These are phyloP conservation scores for Santalum album DNA, from an alignment of 164 flowering plant genomes.

Conservation along the genomic window DNA sequence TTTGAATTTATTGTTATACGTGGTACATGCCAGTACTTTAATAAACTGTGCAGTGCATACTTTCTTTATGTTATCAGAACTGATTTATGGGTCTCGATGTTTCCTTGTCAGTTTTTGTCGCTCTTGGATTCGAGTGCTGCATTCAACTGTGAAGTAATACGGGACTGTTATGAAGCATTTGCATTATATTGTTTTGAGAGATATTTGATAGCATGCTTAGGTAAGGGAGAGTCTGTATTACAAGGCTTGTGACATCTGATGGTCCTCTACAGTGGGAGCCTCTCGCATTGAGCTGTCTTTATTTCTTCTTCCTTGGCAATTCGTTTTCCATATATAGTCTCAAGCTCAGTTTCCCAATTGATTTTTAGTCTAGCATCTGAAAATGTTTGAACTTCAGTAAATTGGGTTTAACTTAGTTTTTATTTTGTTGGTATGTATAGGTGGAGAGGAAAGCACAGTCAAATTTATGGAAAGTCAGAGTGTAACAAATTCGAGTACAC, in stretches of 20 bases:
- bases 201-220: constrained; percentile 94
- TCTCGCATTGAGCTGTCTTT: not conserved
- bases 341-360: not conserved
- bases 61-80: too few relatives aligned
- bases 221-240: constrained; percentile 27
- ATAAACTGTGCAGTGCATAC: too few relatives aligned
- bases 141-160: constrained; percentile 77
- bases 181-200: constrained; percentile 97
- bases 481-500: constrained; percentile 36
- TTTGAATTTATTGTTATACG: too few relatives aligned
- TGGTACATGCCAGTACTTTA: too few relatives aligned
- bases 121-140: constrained; percentile 68
- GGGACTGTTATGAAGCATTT: constrained; percentile 98
- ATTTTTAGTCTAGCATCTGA: not conserved
- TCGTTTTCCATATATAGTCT: not conserved
- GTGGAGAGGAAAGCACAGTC: constrained; percentile 85
- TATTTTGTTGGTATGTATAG: constrained; percentile 24
- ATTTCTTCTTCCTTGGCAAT: not conserved
- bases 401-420: too few relatives aligned
- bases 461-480: constrained; percentile 72
- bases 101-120: constrained; percentile 61
- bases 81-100: constrained; percentile 2
- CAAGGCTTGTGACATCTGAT: not conserved
- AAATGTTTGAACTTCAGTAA: not conserved
- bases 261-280: not conserved